Base-by-base conservation (phyloP, 768 basidiomycete species). In the Amylocystis lapponica region DNA sequence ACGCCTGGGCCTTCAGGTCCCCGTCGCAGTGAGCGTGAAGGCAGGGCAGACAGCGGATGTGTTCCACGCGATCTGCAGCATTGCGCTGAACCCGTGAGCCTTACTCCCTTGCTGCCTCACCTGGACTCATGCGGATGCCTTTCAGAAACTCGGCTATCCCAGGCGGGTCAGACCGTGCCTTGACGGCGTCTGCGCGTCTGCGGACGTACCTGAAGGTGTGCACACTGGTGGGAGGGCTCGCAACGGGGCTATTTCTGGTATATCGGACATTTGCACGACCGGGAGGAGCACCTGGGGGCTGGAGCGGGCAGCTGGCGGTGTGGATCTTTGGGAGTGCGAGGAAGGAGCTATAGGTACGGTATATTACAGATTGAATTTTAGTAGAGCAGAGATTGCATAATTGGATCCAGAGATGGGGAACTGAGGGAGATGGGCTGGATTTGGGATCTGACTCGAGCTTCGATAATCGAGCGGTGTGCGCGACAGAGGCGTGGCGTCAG, bases 21-120 rank as follows among this genome's bases (percentile, higher is more conserved):
- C 95, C 21, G 91, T 98, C 34, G 83, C 95, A 2, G 91, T 98
- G 22, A 94, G 90, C 62, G 83, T 94, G 33, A 86, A 84, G 64
- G 81, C 82, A 3, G 86, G 81, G 35, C 86, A 91, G 60, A 82
- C 74, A 10, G 89, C 88, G 21, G 88, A 90, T 58, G 82, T 94
- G 16, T 94, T 89, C 71, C 83, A 91, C 56, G 82, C 78, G 22
- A 86, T 93, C 53, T 88, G 86, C 58, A 68, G 76, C 45, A 81
- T 90, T 56, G 91, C 88, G 6, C 81, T 91, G 74, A 82, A 83
- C 45, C 91, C 91, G 91, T 93, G 41, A 14, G 17, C 21, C 27
- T 29, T 30, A 11, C 17, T 43, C 36, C 13, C 17, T 27, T 23
- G 41, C 29, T 44, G 37, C 29, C 42, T 25, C 39, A 16, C 27